Percentiles rank a stretch among this genome's conserved stretches.
Evolutionary conservation across 352 stramenopile species (phyloP).

Genomic region (Phytopythium litorale): DNA sequence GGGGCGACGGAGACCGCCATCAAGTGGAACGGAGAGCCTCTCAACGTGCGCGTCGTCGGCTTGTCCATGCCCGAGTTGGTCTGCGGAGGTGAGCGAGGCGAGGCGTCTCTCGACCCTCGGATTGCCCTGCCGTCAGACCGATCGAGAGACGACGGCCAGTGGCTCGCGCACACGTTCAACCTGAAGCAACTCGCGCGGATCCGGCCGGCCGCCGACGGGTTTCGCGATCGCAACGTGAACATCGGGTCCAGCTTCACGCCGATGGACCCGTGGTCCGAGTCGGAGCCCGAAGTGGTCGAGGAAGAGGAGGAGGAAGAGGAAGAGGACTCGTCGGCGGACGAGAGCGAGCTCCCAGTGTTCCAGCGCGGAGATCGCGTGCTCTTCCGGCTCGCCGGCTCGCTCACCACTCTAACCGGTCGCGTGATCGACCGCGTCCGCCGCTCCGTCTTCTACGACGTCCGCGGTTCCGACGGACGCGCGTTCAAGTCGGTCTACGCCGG

Average conservation of each 20-base stretch:
- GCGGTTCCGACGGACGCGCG: conserved; percentile 35
- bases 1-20: background rate
- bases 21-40: conserved; percentile 35
- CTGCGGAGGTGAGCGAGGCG: background rate
- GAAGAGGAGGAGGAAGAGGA: conserved; percentile 25
- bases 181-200: conserved; percentile 42
- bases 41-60: conserved; percentile 24
- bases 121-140: background rate
- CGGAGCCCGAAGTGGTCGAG: conserved; percentile 12
- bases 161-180: conserved; percentile 32
- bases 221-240: conserved; percentile 41
- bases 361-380: conserved; percentile 43
- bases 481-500: conserved; percentile 39
- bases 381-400: conserved; percentile 38
- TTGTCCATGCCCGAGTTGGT: background rate
- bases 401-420: conserved; percentile 12
- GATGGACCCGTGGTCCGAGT: conserved; percentile 33
- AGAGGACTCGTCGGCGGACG: conserved; percentile 22
- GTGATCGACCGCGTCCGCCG: conserved; percentile 19
- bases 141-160: conserved; percentile 6
- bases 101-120: conserved; percentile 5
- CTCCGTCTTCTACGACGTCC: conserved; percentile 60
- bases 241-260: conserved; percentile 33
- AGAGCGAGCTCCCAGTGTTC: conserved; percentile 28
- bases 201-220: conserved; percentile 40